Conservation (phyloP, 2,329 filamentous ascomycete genomes). For the Aspergillus hortae region DNA sequence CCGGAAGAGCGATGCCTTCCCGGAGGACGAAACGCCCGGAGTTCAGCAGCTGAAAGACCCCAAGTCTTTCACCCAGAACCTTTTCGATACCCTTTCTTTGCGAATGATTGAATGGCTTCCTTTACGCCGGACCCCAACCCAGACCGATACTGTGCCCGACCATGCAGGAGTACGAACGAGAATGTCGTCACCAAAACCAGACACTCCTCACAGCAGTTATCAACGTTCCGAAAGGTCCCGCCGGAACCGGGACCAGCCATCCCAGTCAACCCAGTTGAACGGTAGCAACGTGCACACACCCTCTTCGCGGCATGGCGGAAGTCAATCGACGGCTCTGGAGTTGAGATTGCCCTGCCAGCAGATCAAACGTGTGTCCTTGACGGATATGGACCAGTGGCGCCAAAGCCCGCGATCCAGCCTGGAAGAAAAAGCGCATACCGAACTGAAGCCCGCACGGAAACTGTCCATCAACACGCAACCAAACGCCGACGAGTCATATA, state of each 20-base stretch:
- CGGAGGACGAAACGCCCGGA: neutral
- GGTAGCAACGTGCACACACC: constrained; percentile 25
- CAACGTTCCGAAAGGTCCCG: constrained; percentile 10
- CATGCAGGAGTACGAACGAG: constrained; percentile 2
- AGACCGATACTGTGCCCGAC: constrained; percentile 14
- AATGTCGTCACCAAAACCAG: constrained; percentile 12
- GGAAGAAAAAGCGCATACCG: constrained; percentile 31
- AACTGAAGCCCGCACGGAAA: constrained; percentile 30
- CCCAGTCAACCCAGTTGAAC: constrained; percentile 4
- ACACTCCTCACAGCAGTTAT: constrained; percentile 5
- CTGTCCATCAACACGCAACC: constrained; percentile 29
- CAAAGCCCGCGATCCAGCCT: constrained; percentile 28
- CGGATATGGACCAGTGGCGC: constrained; percentile 35
- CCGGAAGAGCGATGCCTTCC: neutral
- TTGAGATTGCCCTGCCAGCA: constrained; percentile 36
- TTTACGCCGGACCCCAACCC: constrained; percentile 29
- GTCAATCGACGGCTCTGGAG: constrained; percentile 33
- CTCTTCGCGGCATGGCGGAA: constrained; percentile 22
- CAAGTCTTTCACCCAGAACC: constrained; percentile 60
- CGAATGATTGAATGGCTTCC: constrained; percentile 47
- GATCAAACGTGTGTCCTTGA: constrained; percentile 38
- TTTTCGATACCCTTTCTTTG: constrained; percentile 48
- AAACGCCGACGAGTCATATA: constrained; percentile 22
- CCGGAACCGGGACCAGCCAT: constrained; percentile 7
- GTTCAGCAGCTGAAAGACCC: constrained; percentile 48